These are phyloP conservation scores for Liriodendron chinense DNA, from an alignment of 164 flowering plant species.

Conservation along the genomic window DNA sequence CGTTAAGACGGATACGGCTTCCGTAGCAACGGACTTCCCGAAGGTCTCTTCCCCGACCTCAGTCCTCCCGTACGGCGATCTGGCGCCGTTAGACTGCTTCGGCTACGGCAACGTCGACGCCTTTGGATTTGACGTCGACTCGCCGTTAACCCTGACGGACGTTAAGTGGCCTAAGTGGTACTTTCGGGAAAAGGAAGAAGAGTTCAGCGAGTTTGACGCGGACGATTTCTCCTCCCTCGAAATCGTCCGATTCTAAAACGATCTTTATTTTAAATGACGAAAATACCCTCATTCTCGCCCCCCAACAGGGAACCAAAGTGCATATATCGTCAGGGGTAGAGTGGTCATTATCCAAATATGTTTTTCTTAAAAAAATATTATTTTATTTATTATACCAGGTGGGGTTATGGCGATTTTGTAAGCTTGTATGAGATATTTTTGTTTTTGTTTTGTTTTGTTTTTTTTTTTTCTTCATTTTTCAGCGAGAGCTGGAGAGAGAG, in stretches of 20 bases:
- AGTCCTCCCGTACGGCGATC: slow-evolving; percentile 37
- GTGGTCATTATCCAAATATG: neutral
- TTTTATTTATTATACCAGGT: neutral
- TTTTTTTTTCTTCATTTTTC: neutral
- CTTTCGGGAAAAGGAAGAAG: slow-evolving; percentile 17
- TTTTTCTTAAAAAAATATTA: neutral
- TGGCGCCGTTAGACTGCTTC: slow-evolving; percentile 24
- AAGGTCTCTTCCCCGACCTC: slow-evolving; percentile 54
- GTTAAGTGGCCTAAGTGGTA: slow-evolving; percentile 16
- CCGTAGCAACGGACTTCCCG: neutral
- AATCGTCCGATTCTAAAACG: neutral
- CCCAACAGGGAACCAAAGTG: neutral
- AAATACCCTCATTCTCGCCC: neutral
- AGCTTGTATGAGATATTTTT: neutral
- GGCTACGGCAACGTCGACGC: slow-evolving; percentile 28
- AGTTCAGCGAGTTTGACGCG: slow-evolving; percentile 40
- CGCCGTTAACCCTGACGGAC: slow-evolving; percentile 30
- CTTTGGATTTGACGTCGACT: slow-evolving; percentile 30
- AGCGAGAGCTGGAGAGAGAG: neutral
- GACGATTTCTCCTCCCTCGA: slow-evolving; percentile 27
- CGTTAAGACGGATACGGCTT: neutral
- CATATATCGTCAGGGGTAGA: neutral
- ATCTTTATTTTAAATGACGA: slow-evolving; percentile 1
- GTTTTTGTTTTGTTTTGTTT: neutral
- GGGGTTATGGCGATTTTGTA: neutral